Evolutionary conservation across 1,284 basidiomycete species (phyloP).

Genomic region (Tilletia caries): DNA sequence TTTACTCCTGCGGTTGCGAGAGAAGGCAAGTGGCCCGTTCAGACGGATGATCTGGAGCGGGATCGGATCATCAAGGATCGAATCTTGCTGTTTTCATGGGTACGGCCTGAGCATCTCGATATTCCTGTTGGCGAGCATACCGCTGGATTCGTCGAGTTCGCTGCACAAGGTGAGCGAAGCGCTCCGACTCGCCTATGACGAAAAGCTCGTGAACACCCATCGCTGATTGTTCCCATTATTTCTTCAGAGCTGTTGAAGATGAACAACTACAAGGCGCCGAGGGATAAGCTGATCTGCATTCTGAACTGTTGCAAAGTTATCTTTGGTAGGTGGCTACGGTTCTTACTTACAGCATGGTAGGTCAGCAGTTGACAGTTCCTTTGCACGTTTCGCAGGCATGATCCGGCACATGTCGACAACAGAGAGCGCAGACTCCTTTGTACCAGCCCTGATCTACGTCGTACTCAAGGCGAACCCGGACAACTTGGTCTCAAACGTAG

Average conservation of each 20-base stretch:
- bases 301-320: constrained; percentile 99
- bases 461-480: constrained; percentile 90
- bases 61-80: constrained; percentile 86
- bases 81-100: constrained; percentile 86
- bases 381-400: constrained; percentile 11
- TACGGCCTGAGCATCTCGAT: constrained; percentile 83
- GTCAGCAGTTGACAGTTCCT: too few relatives aligned
- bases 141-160: constrained; percentile 86
- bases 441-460: constrained; percentile 90
- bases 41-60: constrained; percentile 87
- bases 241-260: constrained; percentile 77
- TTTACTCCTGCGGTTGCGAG: constrained; percentile 49
- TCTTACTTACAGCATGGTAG: too few relatives aligned
- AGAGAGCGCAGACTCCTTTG: constrained; percentile 72
- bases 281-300: constrained; percentile 96
- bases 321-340: constrained; percentile 65
- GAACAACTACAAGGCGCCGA: constrained; percentile 96
- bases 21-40: constrained; percentile 55
- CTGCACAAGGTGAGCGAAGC: constrained; percentile 78
- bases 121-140: constrained; percentile 48
- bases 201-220: not conserved
- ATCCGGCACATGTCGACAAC: constrained; percentile 23
- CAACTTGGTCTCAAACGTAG: constrained; percentile 84
- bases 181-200: too few relatives aligned
- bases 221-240: not conserved